Evolutionary conservation across 192 early-diverging fungal species (phyloP), one percentile per base, ranked within the genome.

Genomic region (Coemansia sp.): DNA sequence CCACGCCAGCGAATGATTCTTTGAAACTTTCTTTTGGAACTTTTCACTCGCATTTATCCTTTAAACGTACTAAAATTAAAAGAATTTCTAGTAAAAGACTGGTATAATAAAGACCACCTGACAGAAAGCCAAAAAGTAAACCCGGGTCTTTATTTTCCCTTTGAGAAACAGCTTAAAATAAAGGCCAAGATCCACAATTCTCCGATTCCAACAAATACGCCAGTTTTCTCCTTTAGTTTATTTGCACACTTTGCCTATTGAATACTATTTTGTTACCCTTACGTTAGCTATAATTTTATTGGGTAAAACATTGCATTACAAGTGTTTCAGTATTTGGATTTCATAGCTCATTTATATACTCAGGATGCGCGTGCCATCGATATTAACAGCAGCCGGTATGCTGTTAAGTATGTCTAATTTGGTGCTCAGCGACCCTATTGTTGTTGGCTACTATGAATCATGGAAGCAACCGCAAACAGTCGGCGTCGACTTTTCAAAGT

Each of bases 401-500:
- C 5, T 55, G 53, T 27, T 58, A 10, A 21, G 32, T 19, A 35
- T 58, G 35, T 15, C 32, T 6, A 15, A 19, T 19, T 37, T 17
- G 14, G 56, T 27, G 12, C 10, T 41, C 1, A 47, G 35, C 15
- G 21, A 51, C 1, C 67, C 67, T 3, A 47, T 66, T 14, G 65
- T 80, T 19, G 55, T 80, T 29, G 77, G 77, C 3, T 80, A 80
- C 62, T 74, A 74, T 22, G 67, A 68, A 1, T 63, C 63, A 7
- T 80, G 77, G 77, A 80, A 80, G 57, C 61, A 57, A 10, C 38
- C 38, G 1, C 60, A 73, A 37, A 60, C 65, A 5, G 56, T 39
- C 0, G 59, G 47, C 11, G 58, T 81, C 6, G 73, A 81, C 41
- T 69, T 68, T 56, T 58, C 58, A 0, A 84, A 87, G 63, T 84